These are phyloP conservation scores for Sambucus nigra DNA, from an alignment of 129 eudicot species.

Conservation along the genomic window DNA sequence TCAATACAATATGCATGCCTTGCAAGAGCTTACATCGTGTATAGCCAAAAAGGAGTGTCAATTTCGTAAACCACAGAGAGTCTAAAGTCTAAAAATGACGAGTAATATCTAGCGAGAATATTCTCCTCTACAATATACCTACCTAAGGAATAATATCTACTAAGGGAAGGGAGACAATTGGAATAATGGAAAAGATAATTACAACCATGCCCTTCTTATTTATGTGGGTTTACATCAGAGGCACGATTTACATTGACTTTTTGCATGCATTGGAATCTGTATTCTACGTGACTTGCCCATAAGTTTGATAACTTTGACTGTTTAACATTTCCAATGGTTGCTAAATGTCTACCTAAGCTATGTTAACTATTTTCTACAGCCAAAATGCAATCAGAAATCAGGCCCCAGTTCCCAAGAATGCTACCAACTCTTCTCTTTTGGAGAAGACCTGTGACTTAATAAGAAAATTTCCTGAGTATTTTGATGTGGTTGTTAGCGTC, in stretches of 20 bases:
- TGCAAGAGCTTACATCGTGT: too few species aligned
- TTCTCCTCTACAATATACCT: too few species aligned
- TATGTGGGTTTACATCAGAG: too few species aligned
- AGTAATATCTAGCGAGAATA: too few species aligned
- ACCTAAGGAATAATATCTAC: too few species aligned
- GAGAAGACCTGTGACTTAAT: slow-evolving; percentile 91
- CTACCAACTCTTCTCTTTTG: slow-evolving; percentile 47
- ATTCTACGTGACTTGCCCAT: not conserved
- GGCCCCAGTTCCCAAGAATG: slow-evolving; percentile 18
- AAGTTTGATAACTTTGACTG: not conserved
- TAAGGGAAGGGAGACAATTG: too few species aligned
- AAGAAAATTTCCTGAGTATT: slow-evolving; percentile 81
- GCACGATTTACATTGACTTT: not conserved
- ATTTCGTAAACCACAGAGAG: too few species aligned
- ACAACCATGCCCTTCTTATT: too few species aligned
- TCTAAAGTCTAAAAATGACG: too few species aligned
- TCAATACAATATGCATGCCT: too few species aligned
- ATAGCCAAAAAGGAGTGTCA: too few species aligned
- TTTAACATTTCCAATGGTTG: not conserved
- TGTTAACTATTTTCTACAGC: slow-evolving; percentile 28
- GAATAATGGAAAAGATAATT: too few species aligned
- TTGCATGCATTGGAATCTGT: not conserved
- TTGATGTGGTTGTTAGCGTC: slow-evolving; percentile 93
- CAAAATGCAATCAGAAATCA: slow-evolving; percentile 51
- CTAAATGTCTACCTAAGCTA: not conserved